Conservation (phyloP, 495 filamentous ascomycete genomes). For the Neohortaea acidophila region DNA sequence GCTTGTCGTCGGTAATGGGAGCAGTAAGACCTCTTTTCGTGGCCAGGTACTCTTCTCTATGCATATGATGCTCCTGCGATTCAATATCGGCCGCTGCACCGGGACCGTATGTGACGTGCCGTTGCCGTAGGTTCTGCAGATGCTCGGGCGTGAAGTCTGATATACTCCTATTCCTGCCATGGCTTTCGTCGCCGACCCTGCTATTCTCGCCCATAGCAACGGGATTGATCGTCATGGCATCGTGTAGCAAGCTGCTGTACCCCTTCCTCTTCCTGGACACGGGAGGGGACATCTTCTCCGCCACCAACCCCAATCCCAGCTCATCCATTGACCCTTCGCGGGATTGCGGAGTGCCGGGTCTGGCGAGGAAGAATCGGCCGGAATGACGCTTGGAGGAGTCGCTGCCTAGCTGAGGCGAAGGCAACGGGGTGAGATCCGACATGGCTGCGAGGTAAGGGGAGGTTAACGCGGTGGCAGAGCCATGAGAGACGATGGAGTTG, state of each 20-base stretch:
- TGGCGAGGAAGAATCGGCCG: too few species aligned
- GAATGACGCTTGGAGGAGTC: constrained; percentile 49
- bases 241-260: constrained; percentile 19
- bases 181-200: constrained; percentile 19
- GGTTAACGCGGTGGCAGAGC: constrained; percentile 35
- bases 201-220: constrained; percentile 26
- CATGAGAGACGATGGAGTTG: constrained; percentile 40
- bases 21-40: constrained; percentile 44
- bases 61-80: constrained; percentile 33
- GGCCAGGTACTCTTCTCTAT: constrained; percentile 68
- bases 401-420: constrained; percentile 62
- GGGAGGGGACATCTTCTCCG: constrained; percentile 4
- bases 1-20: constrained; percentile 31
- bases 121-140: constrained; percentile 44
- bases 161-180: constrained; percentile 59
- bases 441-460: constrained; percentile 68
- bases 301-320: constrained; percentile 18
- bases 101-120: constrained; percentile 49
- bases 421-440: constrained; percentile 81
- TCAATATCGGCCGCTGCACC: constrained; percentile 30
- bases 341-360: too few species aligned
- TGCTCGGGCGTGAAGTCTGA: constrained; percentile 74
- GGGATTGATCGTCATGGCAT: constrained; percentile 20
- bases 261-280: constrained; percentile 12
- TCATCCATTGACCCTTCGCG: constrained; percentile 46